A percentile compares a stretch with the other conserved stretches of the same genome.
Conservation (phyloP, 176 grass and related monocot species). For the Cocos nucifera region DNA sequence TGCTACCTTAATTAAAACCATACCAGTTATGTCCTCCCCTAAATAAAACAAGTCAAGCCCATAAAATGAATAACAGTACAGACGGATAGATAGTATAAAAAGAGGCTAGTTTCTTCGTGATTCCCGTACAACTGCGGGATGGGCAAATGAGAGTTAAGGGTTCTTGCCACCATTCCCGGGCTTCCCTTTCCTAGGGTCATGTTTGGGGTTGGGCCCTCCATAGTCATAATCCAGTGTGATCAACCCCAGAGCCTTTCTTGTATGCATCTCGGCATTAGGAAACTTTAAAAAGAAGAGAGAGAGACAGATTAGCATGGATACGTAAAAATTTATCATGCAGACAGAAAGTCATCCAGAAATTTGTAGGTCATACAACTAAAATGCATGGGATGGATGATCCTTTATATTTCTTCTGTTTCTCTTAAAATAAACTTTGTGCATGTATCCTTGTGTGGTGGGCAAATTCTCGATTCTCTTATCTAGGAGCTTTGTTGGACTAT, state of each 20-base stretch:
- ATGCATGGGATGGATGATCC: too few relatives aligned
- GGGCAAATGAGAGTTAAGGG: neutral
- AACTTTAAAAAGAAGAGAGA: neutral
- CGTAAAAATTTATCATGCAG: neutral
- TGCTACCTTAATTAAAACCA: too few relatives aligned
- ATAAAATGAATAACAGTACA: neutral
- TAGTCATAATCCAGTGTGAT: constrained; percentile 10
- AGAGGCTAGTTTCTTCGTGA: neutral
- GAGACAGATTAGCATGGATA: neutral
- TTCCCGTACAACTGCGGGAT: neutral
- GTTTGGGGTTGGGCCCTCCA: constrained; percentile 4
- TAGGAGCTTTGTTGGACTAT: too few relatives aligned
- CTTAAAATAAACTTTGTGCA: too few relatives aligned
- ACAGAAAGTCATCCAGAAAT: neutral
- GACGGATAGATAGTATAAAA: too few relatives aligned
- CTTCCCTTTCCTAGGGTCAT: constrained; percentile 11
- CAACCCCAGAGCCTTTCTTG: neutral
- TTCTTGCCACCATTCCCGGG: constrained; percentile 2
- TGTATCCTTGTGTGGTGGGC: too few relatives aligned
- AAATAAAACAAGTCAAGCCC: neutral
- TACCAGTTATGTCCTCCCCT: too few relatives aligned
- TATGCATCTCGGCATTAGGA: neutral
- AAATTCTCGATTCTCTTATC: too few relatives aligned
- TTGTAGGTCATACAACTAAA: neutral
- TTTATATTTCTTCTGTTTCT: too few relatives aligned